phyloP scores from a whole-genome alignment of 108 stramenopile species.

The Seminavis robusta region DNA sequence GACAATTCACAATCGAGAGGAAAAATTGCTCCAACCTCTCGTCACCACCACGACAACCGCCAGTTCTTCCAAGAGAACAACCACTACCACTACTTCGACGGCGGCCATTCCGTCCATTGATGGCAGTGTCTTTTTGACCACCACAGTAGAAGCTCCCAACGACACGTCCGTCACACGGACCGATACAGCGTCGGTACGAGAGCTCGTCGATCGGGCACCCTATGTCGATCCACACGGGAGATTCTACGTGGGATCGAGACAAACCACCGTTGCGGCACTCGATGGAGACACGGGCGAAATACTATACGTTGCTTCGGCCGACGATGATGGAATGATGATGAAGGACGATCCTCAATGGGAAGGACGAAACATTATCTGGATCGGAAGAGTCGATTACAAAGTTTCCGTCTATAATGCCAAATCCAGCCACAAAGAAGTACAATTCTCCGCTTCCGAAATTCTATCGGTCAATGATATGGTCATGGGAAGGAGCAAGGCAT shows the following conservation, averaged over 20 bases:
- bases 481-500: slow-evolving; percentile 4
- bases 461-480: slow-evolving; percentile 73
- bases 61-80: slow-evolving; percentile 23
- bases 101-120: slow-evolving; percentile 79
- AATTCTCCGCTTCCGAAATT: slow-evolving; percentile 67
- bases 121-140: slow-evolving; percentile 63
- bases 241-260: slow-evolving; percentile 67
- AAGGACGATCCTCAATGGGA: slow-evolving; percentile 26
- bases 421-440: slow-evolving; percentile 58
- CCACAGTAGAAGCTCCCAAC: slow-evolving; percentile 17
- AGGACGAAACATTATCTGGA: slow-evolving; percentile 71
- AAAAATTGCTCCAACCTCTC: slow-evolving; percentile 50
- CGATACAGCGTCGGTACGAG: slow-evolving; percentile 52
- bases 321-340: slow-evolving; percentile 13
- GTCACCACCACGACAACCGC: slow-evolving; percentile 70
- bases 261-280: slow-evolving; percentile 60
- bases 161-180: slow-evolving; percentile 42
- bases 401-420: slow-evolving; percentile 75
- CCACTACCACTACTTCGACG: slow-evolving; percentile 14
- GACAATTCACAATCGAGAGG: neutral
- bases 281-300: slow-evolving; percentile 73
- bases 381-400: slow-evolving; percentile 76
- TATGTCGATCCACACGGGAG: slow-evolving; percentile 75
- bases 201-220: slow-evolving; percentile 68
- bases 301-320: slow-evolving; percentile 48